Base-by-base conservation (phyloP, 768 basidiomycete genomes). In the Cubamyces sp. region DNA sequence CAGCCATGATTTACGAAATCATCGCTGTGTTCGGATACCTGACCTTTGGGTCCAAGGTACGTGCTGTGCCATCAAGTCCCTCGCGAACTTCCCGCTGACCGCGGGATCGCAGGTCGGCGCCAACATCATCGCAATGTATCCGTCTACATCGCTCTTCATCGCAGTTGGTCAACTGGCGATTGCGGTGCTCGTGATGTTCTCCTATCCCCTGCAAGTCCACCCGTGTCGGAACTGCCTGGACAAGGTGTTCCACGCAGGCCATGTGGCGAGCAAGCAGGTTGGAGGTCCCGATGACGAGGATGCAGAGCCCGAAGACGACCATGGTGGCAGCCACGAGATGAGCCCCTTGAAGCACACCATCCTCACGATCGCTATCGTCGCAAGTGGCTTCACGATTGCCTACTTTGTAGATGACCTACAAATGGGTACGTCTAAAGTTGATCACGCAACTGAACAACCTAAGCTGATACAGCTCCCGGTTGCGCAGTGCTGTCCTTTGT, bases 111-210 rank as follows among this genome's bases (percentile, higher is more conserved):
- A 92, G 87, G 94, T 98, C 65, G 89, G 91, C 34, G 85, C 90
- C 41, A 97, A 98, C 76, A 91, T 98, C 68, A 92, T 98, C 66
- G 93, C 92, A 23, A 97, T 96, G 92, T 94, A 94, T 70, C 91
- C 91, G 3, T 84, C 88, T 6, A 94, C 92, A 0, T 94, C 95
- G 40, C 76, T 96, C 43, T 94, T 97, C 75, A 90, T 99, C 66
- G 94, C 96, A 34, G 69, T 96, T 60, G 96, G 96, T 9, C 94
- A 97, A 69, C 76, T 96, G 11, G 97, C 96, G 12, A 97, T 99
- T 72, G 90, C 94, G 41, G 77, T 92, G 48, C 82, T 96, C 26
- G 95, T 98, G 59, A 77, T 94, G 58, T 93, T 96, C 70, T 94
- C 92, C 18, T 96, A 99, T 74, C 96, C 97, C 0, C 73, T 99